These are phyloP conservation scores for Trypanosoma mega DNA, from an alignment of 208 protist genomes.

Conservation along the genomic window DNA sequence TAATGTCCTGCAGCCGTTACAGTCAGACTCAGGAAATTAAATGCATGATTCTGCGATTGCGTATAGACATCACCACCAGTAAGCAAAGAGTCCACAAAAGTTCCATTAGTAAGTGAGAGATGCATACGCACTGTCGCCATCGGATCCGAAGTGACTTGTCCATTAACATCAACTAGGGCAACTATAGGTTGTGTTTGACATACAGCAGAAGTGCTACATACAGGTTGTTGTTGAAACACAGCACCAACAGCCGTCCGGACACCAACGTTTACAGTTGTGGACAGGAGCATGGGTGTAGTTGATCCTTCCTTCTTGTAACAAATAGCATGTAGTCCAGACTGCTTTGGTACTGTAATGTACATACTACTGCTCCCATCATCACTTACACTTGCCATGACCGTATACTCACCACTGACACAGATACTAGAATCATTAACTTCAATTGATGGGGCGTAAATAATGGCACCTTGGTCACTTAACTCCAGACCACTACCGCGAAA, in stretches of 20 bases:
- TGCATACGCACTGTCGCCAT: conserved; percentile 45
- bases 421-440: conserved; percentile 31
- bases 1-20: conserved; percentile 55
- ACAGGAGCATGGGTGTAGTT: conserved; percentile 30
- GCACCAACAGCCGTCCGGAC: conserved; percentile 42
- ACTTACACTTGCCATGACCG: conserved; percentile 30
- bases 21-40: conserved; percentile 53
- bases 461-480: conserved; percentile 46
- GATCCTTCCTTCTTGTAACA: conserved; percentile 43
- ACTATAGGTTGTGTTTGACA: conserved; percentile 70
- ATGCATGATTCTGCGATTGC: conserved; percentile 40
- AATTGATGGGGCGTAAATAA: conserved; percentile 10
- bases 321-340: conserved; percentile 52
- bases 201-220: conserved; percentile 36
- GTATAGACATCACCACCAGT: conserved; percentile 41
- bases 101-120: conserved; percentile 39
- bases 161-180: conserved; percentile 39
- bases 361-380: conserved; percentile 41
- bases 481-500: conserved; percentile 56
- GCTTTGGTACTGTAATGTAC: conserved; percentile 49
- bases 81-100: conserved; percentile 30
- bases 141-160: conserved; percentile 33
- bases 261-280: conserved; percentile 31
- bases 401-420: conserved; percentile 39
- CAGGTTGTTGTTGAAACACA: conserved; percentile 51